Base-by-base conservation (phyloP, 495 filamentous ascomycete genomes). In the Tuber calosporum region DNA sequence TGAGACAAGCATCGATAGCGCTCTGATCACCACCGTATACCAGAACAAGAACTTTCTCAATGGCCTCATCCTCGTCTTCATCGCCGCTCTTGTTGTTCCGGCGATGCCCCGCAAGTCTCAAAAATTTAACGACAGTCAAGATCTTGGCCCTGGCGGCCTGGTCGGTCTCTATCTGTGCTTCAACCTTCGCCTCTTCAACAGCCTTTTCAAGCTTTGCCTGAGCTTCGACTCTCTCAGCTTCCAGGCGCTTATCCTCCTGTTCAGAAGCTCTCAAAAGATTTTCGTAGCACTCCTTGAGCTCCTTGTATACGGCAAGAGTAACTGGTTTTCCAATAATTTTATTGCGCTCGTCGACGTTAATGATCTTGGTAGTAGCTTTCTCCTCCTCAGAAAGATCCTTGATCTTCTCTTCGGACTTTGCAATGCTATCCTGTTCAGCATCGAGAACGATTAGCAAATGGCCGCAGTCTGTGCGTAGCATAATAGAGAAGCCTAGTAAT, bases 301-400 rank as follows among this genome's bases (percentile, higher is more conserved):
- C 90, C 38, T 86, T 83, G 68, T 93, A 84, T 76, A 90, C 87
- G 39, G 88, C 87, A 80, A 93, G 91, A 20, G 97, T 88, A 22
- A 86, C 83, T n/a, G 95, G 94, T 81, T 97, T 98, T 87, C 96
- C 96, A 75, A 90, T 84, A 37, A 89, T 88, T 83, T 97, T 91
- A 11, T 91, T 89, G 82, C 93, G 96, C 83, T 98, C 93, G 83
- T 99, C 96, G 78, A 84, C 77, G 82, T 98, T 99, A 86, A 99
- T 94, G 22, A 79, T 39, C 22, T 4, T 74, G 20, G 80, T 73
- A 3, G 41, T 77, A 26, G 71, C 77, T 53, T 74, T 79, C 42
- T 81, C 80, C 43, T 78, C 80, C 15, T 81, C 80, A 1, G 72
- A 3, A n/a, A 82, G 76, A 39, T 76, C 80, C 45, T 76, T 80